Evolutionary conservation across 371 early-diverging fungal species (phyloP).

Genomic region (Apophysomyces trapeziformis): DNA sequence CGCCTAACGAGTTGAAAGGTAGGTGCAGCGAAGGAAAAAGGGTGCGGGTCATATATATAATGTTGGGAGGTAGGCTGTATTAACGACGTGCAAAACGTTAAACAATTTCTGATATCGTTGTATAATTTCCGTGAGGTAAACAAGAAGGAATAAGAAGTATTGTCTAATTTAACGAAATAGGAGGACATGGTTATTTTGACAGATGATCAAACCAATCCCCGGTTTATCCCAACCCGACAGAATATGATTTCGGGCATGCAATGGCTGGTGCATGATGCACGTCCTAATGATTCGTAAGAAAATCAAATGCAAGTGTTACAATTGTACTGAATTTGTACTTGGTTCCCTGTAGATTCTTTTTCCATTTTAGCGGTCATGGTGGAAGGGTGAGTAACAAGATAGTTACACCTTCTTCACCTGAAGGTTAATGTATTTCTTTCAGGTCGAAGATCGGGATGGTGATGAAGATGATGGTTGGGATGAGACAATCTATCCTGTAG

Average conservation of each 20-base stretch:
- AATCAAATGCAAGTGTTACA: background rate
- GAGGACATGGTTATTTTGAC: constrained; percentile 84
- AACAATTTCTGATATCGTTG: constrained; percentile 66
- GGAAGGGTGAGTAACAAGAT: constrained; percentile 48
- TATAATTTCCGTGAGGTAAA: constrained; percentile 66
- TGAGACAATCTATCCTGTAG: constrained; percentile 77
- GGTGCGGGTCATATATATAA: too few relatives aligned
- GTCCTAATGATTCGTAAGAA: constrained; percentile 79
- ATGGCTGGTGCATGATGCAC: constrained; percentile 88
- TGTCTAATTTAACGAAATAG: constrained; percentile 19
- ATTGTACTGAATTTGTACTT: too few relatives aligned
- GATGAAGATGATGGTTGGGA: constrained; percentile 88
- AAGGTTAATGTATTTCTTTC: background rate
- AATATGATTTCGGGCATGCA: constrained; percentile 89
- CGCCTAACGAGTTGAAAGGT: constrained; percentile 66
- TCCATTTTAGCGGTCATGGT: constrained; percentile 95
- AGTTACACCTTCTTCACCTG: background rate
- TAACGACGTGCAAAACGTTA: constrained; percentile 91
- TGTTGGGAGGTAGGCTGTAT: constrained; percentile 68
- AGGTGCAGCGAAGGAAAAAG: background rate
- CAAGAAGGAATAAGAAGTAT: background rate
- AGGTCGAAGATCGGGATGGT: constrained; percentile 65
- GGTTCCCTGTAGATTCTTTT: constrained; percentile 60
- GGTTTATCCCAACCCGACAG: constrained; percentile 74
- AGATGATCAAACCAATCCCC: constrained; percentile 78